Conservation (phyloP, 2,329 filamentous ascomycete species). For the Pyricularia sp. region DNA sequence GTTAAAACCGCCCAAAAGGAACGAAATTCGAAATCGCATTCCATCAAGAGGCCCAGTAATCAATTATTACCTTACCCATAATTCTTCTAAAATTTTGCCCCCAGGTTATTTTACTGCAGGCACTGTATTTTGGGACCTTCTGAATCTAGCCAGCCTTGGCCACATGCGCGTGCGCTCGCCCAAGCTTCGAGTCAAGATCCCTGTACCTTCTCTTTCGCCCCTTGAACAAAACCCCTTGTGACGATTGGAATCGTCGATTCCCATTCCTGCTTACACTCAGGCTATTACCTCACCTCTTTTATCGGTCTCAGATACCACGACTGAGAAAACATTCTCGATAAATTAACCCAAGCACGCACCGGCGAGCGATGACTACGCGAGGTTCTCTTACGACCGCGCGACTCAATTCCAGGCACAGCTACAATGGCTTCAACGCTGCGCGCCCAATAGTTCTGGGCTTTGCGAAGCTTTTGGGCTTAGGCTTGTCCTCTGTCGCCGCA, state of each 20-base stretch:
- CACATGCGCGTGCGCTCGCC: neutral
- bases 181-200: neutral
- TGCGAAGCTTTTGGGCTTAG: constrained; percentile 38
- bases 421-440: constrained; percentile 26
- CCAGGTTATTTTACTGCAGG: neutral
- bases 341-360: neutral
- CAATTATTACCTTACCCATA: neutral
- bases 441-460: constrained; percentile 42
- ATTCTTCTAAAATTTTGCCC: neutral
- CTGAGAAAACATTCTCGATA: neutral
- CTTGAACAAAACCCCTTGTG: neutral
- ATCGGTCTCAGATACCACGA: neutral
- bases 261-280: neutral
- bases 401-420: neutral
- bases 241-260: neutral
- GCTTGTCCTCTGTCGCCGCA: constrained; percentile 38
- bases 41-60: neutral
- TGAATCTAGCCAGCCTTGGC: neutral
- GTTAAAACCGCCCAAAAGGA: neutral
- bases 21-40: neutral
- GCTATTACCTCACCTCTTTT: neutral
- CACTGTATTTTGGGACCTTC: neutral
- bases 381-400: neutral
- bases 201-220: neutral
- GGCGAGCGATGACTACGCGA: constrained; percentile 4